phyloP scores from a whole-genome alignment of 83 land plant species.

The Diphasiastrum complanatum region DNA sequence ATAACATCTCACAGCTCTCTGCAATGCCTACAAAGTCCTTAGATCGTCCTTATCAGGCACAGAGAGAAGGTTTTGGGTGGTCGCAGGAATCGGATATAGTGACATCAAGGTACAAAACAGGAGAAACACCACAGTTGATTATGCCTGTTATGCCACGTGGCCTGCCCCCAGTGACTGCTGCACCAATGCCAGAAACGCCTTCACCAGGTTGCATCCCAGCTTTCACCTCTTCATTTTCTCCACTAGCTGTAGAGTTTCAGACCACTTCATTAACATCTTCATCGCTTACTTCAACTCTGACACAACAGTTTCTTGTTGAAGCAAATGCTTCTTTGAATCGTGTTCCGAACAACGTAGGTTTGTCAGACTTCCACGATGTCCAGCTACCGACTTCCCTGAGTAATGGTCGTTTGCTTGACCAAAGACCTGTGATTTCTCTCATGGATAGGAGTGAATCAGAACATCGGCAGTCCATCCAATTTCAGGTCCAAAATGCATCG shows the following conservation, averaged over 20 bases:
- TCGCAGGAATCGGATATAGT: no score
- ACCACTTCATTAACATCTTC: background rate
- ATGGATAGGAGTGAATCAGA: background rate
- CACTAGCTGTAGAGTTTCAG: background rate
- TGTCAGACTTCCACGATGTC: background rate
- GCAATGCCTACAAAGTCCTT: no score
- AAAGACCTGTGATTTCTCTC: background rate
- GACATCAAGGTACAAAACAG: no score
- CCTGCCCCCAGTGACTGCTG: background rate
- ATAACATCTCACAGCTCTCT: no score
- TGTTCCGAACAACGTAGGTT: background rate
- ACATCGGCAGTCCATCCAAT: background rate
- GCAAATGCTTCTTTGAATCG: background rate
- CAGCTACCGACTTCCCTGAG: background rate
- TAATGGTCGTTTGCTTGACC: background rate
- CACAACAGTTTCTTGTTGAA: background rate
- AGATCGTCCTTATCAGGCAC: no score
- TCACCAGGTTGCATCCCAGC: background rate
- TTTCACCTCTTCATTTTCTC: background rate
- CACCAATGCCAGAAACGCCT: slow-evolving; percentile 1
- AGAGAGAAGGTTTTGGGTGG: no score
- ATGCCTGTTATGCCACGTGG: background rate
- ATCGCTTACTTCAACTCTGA: no score
- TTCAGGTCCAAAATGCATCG: background rate
- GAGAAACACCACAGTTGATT: no score